phyloP scores from a whole-genome alignment of 169 alveolate genomes.

The Plasmodium berghei region DNA sequence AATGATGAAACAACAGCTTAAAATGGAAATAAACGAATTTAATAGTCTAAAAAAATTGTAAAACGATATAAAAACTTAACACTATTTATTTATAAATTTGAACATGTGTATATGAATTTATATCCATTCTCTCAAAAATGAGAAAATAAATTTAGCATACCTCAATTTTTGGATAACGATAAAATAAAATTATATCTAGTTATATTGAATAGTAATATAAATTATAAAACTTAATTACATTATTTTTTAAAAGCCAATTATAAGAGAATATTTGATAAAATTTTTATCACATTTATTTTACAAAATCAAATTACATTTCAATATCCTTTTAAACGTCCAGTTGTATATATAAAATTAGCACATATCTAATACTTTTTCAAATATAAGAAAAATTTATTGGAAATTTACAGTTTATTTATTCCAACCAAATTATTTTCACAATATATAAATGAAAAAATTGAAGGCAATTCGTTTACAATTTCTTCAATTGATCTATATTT shows the following conservation, averaged over 20 bases:
- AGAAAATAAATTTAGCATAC: no score
- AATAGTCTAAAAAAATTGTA: no score
- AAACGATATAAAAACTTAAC: no score
- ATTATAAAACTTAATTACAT: not conserved
- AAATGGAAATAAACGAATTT: no score
- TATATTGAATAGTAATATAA: no score
- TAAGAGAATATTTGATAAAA: conserved; percentile 79
- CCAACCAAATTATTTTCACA: conserved; percentile 79
- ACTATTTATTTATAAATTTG: no score
- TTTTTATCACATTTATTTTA: conserved; percentile 59
- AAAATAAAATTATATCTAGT: no score
- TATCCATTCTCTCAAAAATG: no score
- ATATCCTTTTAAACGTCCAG: conserved; percentile 77
- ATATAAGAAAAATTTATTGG: conserved; percentile 68
- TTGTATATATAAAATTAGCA: conserved; percentile 79
- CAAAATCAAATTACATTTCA: conserved; percentile 81
- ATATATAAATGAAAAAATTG: conserved; percentile 39
- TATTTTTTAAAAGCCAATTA: conserved; percentile 77
- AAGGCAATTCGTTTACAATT: conserved; percentile 18
- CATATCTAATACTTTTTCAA: conserved; percentile 77
- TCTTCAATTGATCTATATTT: conserved; percentile 1
- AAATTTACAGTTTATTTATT: conserved; percentile 69
- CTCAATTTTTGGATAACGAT: no score
- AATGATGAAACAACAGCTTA: no score
- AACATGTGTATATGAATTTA: no score